phyloP scores from a whole-genome alignment of 495 filamentous ascomycete genomes.

The Talaromyces liani region DNA sequence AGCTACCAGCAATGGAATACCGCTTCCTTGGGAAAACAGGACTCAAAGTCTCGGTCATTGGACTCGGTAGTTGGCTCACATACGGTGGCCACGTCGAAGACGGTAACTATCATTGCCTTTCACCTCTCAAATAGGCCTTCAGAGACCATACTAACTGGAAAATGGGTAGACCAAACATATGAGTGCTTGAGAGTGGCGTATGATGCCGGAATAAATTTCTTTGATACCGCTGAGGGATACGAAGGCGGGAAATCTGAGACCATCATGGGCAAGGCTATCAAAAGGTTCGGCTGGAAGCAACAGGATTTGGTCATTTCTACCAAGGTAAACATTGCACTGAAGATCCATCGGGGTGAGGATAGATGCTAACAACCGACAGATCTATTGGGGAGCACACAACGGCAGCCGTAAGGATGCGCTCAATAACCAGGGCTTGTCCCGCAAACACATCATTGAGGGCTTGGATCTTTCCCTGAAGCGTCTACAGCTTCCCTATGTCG shows the following conservation, averaged over 20 bases:
- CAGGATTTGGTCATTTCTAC: constrained; percentile 80
- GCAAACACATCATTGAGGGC: constrained; percentile 79
- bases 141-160: background rate
- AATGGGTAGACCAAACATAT: constrained; percentile 46
- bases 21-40: constrained; percentile 68
- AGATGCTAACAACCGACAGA: background rate
- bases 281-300: constrained; percentile 55
- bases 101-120: constrained; percentile 25
- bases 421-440: constrained; percentile 70
- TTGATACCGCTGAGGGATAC: constrained; percentile 53
- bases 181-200: constrained; percentile 69
- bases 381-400: constrained; percentile 60
- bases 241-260: constrained; percentile 61
- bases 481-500: constrained; percentile 63
- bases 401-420: constrained; percentile 39
- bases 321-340: constrained; percentile 41
- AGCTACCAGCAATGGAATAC: constrained; percentile 50
- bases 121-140: background rate
- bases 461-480: constrained; percentile 56
- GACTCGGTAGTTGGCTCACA: constrained; percentile 69
- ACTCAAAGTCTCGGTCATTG: constrained; percentile 67
- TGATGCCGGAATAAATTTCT: constrained; percentile 69
- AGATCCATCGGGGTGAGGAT: background rate
- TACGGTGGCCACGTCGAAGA: constrained; percentile 70
- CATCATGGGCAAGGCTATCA: constrained; percentile 66